Conservation (phyloP, 306 rosid species). For the Acmispon strigosus region DNA sequence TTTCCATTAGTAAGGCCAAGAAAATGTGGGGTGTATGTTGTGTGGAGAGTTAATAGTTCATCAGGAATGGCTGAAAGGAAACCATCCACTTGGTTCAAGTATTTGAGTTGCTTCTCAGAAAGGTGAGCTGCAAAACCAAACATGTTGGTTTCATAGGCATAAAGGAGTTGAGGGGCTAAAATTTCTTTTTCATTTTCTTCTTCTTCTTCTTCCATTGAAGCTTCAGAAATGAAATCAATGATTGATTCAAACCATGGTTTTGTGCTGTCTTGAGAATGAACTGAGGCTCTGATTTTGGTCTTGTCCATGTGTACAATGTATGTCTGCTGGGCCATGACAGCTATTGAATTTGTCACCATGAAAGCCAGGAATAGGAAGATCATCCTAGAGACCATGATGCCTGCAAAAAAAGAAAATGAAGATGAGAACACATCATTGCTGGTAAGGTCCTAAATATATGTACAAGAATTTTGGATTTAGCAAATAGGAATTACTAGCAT, state of each 20-base stretch:
- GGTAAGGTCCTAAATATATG: constrained; percentile 2
- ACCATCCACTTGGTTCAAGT: constrained; percentile 38
- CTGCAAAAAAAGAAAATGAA: constrained; percentile 29
- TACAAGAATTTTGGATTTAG: neutral
- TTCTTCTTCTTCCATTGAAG: constrained; percentile 21
- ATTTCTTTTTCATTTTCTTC: constrained; percentile 9
- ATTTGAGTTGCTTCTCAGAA: constrained; percentile 37
- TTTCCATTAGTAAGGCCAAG: constrained; percentile 42
- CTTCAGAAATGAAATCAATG: constrained; percentile 36
- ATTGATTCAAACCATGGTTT: constrained; percentile 42
- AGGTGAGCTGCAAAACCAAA: constrained; percentile 61
- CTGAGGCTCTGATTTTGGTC: constrained; percentile 28
- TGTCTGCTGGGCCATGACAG: constrained; percentile 34
- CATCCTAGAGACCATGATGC: constrained; percentile 30
- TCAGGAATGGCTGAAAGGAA: constrained; percentile 55
- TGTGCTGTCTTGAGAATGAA: constrained; percentile 29
- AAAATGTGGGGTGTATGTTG: constrained; percentile 51
- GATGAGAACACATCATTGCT: neutral
- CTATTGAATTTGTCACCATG: constrained; percentile 33
- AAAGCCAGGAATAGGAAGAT: constrained; percentile 30
- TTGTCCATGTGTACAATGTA: constrained; percentile 69
- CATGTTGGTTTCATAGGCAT: constrained; percentile 46
- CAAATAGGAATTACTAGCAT: neutral
- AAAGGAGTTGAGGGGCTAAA: constrained; percentile 39
- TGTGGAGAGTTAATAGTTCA: constrained; percentile 54